Conservation (phyloP, 2,329 filamentous ascomycete species). For the Exophiala lecanii-corni region DNA sequence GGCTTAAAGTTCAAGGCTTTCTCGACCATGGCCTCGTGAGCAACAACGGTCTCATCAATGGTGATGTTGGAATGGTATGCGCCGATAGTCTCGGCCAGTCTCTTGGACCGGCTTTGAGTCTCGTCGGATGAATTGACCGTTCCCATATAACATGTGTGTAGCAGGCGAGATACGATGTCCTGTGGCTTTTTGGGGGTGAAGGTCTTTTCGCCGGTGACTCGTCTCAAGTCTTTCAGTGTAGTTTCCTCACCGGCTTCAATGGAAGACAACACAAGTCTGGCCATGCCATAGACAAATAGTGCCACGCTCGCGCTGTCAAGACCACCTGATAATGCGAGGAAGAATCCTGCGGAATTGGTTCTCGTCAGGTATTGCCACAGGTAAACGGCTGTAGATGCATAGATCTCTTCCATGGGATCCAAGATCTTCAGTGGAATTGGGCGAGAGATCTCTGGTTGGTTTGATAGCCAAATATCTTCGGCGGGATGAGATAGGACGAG, state of each 20-base stretch:
- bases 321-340: constrained; percentile 36
- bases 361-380: constrained; percentile 32
- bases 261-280: constrained; percentile 34
- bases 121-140: constrained; percentile 63
- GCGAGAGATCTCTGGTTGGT: constrained; percentile 38
- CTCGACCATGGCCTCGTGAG: constrained; percentile 28
- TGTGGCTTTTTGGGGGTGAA: constrained; percentile 50
- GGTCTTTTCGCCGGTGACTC: constrained; percentile 21
- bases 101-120: constrained; percentile 61
- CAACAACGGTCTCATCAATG: constrained; percentile 61
- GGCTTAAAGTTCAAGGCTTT: constrained; percentile 60
- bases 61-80: constrained; percentile 68
- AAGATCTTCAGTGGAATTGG: constrained; percentile 51
- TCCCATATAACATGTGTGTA: constrained; percentile 67
- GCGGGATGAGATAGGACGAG: constrained; percentile 32
- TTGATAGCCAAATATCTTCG: constrained; percentile 29
- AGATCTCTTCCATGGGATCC: constrained; percentile 61
- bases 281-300: constrained; percentile 39
- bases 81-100: constrained; percentile 43
- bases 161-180: constrained; percentile 56
- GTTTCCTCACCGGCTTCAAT: constrained; percentile 32
- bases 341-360: constrained; percentile 34
- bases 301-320: constrained; percentile 36
- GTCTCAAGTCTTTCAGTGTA: constrained; percentile 28
- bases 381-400: constrained; percentile 41